Conservation (phyloP, 1,284 basidiomycete species). For the Leccinum pachyderme region DNA sequence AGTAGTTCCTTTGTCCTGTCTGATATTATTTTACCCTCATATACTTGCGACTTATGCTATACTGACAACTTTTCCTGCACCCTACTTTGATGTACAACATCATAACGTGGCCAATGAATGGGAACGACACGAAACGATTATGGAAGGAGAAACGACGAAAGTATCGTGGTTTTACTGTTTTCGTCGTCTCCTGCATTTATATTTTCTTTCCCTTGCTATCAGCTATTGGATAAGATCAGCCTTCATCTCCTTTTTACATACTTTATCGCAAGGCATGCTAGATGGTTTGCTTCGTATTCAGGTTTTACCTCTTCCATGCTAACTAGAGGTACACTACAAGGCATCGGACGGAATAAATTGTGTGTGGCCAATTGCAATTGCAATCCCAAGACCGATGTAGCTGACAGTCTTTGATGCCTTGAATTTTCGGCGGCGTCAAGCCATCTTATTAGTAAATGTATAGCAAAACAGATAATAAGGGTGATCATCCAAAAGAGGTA, state of each 20-base stretch:
- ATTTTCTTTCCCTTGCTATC: neutral
- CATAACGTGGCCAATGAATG: constrained; percentile 1
- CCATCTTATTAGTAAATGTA: no score
- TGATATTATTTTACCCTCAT: neutral
- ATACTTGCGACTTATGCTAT: no score
- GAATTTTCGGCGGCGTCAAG: no score
- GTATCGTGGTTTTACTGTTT: neutral
- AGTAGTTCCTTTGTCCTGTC: neutral
- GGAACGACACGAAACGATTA: neutral
- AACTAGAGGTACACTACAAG: constrained; percentile 13
- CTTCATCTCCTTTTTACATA: neutral
- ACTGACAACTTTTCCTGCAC: neutral
- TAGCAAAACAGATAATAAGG: no score
- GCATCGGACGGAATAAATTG: neutral
- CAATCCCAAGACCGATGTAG: no score
- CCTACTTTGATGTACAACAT: neutral
- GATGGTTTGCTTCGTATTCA: neutral
- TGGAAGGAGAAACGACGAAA: neutral
- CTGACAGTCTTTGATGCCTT: no score
- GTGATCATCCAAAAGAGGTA: no score
- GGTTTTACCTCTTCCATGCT: neutral
- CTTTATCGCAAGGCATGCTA: neutral
- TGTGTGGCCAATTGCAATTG: no score
- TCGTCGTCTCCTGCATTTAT: neutral
- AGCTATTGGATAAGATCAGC: neutral